Conservation (phyloP, 2,329 filamentous ascomycete species). For the Epichloe coenophiala region DNA sequence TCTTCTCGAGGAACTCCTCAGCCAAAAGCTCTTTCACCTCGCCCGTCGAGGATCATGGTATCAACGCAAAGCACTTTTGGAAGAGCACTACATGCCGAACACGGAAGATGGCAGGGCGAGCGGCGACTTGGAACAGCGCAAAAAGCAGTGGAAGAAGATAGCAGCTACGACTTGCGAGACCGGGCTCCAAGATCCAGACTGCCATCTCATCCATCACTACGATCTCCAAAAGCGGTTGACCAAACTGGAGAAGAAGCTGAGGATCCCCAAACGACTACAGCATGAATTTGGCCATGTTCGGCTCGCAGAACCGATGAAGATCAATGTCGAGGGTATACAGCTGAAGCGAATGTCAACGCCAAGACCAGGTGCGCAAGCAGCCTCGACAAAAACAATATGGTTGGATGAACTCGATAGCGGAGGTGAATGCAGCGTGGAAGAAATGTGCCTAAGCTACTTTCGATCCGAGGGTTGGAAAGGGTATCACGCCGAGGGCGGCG, state of each 20-base stretch:
- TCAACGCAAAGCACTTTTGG: slow-evolving; percentile 81
- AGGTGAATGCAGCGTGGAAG: slow-evolving; percentile 76
- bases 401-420: slow-evolving; percentile 58
- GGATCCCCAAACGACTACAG: slow-evolving; percentile 70
- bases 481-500: slow-evolving; percentile 84
- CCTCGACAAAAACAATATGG: slow-evolving; percentile 71
- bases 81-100: slow-evolving; percentile 85
- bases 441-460: slow-evolving; percentile 85
- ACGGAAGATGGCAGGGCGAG: slow-evolving; percentile 31
- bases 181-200: slow-evolving; percentile 75
- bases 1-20: slow-evolving; percentile 60
- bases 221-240: slow-evolving; percentile 87
- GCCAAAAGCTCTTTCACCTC: slow-evolving; percentile 72
- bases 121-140: slow-evolving; percentile 38
- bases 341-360: slow-evolving; percentile 46
- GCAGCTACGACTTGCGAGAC: slow-evolving; percentile 72
- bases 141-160: slow-evolving; percentile 68
- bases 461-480: slow-evolving; percentile 79
- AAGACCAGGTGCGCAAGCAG: slow-evolving; percentile 24
- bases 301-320: slow-evolving; percentile 61
- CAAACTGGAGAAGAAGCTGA: slow-evolving; percentile 77
- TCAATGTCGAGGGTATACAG: slow-evolving; percentile 64
- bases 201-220: slow-evolving; percentile 86
- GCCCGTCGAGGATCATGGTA: slow-evolving; percentile 86
- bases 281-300: slow-evolving; percentile 86